Conservation (phyloP, 1,284 basidiomycete genomes). For the Hymenochaete sp. region DNA sequence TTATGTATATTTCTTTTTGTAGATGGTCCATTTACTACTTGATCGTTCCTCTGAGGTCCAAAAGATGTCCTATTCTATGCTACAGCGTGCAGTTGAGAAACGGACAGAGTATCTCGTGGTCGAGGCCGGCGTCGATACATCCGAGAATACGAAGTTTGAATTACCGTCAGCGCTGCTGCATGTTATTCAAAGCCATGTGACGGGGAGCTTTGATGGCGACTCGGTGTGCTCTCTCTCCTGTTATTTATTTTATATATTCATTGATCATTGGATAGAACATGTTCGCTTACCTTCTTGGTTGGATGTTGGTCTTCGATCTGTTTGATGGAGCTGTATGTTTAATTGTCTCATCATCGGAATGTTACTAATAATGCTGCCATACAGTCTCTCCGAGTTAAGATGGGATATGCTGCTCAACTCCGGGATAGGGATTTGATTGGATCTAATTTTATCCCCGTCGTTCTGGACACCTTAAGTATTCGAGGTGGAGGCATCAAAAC, state of each 20-base stretch:
- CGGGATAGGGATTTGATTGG: slow-evolving; percentile 61
- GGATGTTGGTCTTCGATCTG: slow-evolving; percentile 86
- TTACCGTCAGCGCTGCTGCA: slow-evolving; percentile 62
- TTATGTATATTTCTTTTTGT: not conserved
- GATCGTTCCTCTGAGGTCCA: slow-evolving; percentile 61
- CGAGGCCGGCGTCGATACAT: slow-evolving; percentile 68
- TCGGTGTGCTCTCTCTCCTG: too few species aligned
- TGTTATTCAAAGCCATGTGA: too few species aligned
- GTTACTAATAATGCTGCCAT: slow-evolving; percentile 12
- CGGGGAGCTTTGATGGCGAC: too few species aligned
- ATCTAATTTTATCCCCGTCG: slow-evolving; percentile 61
- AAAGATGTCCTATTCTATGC: slow-evolving; percentile 60
- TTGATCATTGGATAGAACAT: slow-evolving; percentile 26
- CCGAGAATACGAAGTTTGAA: slow-evolving; percentile 37
- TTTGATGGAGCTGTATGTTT: slow-evolving; percentile 75
- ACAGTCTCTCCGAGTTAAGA: slow-evolving; percentile 74
- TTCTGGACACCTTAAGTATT: slow-evolving; percentile 64
- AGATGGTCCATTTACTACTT: slow-evolving; percentile 73
- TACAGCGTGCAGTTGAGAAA: slow-evolving; percentile 54
- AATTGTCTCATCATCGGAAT: not conserved
- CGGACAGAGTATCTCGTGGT: slow-evolving; percentile 75
- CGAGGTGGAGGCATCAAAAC: slow-evolving; percentile 50
- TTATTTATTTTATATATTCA: slow-evolving; percentile 9
- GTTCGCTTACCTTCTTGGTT: slow-evolving; percentile 71
- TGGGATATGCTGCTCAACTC: slow-evolving; percentile 80